Percentiles rank a stretch among this genome's conserved stretches.
Evolutionary conservation across 1,139 yeast species (phyloP).

Genomic region (Tardiomyces digboiensis): DNA sequence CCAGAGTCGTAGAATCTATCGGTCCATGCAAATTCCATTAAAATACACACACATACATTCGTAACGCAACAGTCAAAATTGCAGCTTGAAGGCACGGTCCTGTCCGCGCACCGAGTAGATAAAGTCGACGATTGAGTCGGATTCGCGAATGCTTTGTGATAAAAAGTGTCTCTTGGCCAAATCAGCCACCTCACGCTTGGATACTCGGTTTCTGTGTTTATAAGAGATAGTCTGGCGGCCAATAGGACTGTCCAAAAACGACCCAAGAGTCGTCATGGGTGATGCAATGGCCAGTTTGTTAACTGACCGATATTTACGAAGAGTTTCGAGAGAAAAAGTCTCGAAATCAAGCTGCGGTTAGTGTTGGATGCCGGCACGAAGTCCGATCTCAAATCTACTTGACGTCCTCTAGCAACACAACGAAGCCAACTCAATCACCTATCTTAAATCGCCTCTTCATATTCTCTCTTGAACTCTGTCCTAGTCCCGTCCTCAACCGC

Average conservation of each 20-base stretch:
- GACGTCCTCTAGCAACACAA: too few species aligned
- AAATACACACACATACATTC: too few species aligned
- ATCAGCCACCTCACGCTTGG: constrained; percentile 47
- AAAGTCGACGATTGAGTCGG: constrained; percentile 70
- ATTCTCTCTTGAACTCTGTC: too few species aligned
- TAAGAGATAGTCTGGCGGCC: constrained; percentile 55
- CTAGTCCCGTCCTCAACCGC: too few species aligned
- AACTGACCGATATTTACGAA: constrained; percentile 48
- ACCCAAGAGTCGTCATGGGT: constrained; percentile 49
- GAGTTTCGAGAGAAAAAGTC: constrained; percentile 39
- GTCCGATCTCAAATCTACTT: too few species aligned
- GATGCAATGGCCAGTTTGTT: constrained; percentile 40
- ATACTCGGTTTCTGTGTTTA: constrained; percentile 34
- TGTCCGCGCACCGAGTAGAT: constrained; percentile 66
- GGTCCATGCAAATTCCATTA: too few species aligned
- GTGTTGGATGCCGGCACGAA: too few species aligned
- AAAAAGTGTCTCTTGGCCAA: constrained; percentile 54
- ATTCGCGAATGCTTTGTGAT: constrained; percentile 56
- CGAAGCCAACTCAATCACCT: too few species aligned
- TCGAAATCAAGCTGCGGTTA: constrained; percentile 41
- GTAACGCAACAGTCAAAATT: too few species aligned
- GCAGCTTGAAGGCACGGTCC: constrained; percentile 29
- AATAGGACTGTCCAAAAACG: constrained; percentile 47
- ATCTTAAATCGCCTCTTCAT: too few species aligned
- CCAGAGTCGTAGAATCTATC: too few species aligned